Percentiles rank a stretch among this genome's conserved stretches.
These are phyloP conservation scores for Penicillium palitans DNA, from an alignment of 2,329 filamentous ascomycete genomes.

Conservation along the genomic window DNA sequence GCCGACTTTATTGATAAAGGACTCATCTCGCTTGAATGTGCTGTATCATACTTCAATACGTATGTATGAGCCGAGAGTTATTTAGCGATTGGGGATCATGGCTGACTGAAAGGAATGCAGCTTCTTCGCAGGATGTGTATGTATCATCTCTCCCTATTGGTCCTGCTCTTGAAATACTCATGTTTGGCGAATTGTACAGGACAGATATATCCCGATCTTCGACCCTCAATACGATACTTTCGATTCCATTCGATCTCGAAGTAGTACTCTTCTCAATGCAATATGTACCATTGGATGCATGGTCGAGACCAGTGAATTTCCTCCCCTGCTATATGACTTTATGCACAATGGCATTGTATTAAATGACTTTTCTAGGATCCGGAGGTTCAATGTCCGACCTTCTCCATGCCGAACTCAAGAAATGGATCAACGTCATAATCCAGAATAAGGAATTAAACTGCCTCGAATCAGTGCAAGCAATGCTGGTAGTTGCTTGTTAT, in stretches of 20 bases:
- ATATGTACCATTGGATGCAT: constrained; percentile 56
- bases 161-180: neutral
- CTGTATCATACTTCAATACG: constrained; percentile 37
- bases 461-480: constrained; percentile 54
- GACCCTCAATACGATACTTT: constrained; percentile 50
- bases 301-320: constrained; percentile 33
- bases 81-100: neutral
- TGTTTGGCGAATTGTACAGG: constrained; percentile 24
- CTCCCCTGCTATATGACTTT: neutral
- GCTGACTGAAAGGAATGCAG: constrained; percentile 14
- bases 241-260: constrained; percentile 48
- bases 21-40: constrained; percentile 36
- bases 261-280: constrained; percentile 53
- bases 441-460: constrained; percentile 41
- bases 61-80: constrained; percentile 11
- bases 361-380: constrained; percentile 19
- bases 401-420: constrained; percentile 47
- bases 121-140: constrained; percentile 42
- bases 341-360: neutral
- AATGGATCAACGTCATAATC: constrained; percentile 49
- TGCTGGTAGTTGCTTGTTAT: constrained; percentile 55
- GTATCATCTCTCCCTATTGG: constrained; percentile 2
- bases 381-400: constrained; percentile 42
- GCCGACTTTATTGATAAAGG: constrained; percentile 39
- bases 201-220: constrained; percentile 54